Base-by-base conservation (phyloP, 768 basidiomycete genomes). In the Lactifluus piperatus region DNA sequence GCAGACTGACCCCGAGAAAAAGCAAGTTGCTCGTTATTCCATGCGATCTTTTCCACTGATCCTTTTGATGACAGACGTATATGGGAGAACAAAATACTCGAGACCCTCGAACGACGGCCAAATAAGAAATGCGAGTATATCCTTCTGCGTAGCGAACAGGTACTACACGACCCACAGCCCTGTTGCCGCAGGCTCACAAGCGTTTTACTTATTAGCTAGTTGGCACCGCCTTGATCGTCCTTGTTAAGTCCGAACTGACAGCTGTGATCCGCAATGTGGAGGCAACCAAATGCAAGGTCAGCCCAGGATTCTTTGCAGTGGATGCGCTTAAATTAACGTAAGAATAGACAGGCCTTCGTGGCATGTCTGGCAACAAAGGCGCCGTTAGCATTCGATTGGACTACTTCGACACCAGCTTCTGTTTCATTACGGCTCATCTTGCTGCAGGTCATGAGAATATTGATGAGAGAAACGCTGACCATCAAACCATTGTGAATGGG, bases 311-410 rank as follows among this genome's bases (percentile, higher is more conserved):
- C 43, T 26, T 9, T 11, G 10, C 5, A 18, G 9, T 20, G n/a
- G 24, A 14, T 1, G 13, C 27, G 13, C 34, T n/a, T 20, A 6
- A 18, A 34, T 27, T 63, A 27, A 65, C 5, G 36, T 5, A 27
- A 51, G 41, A 13, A 14, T 52, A 91, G 89, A 91, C 90, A n/a
- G 89, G 88, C 41, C 75, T 91, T 43, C 80, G 87, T 34, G 97
- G 97, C 13, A 93, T 98, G 83, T 93, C 93, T 0, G 97, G 94
- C 29, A 95, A 95, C 75, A 95, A 99, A 74, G 97, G 97, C 20
- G 97, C 93, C 1, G 90, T 95, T 13, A 94, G 87, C 6, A 91
- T 99, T 63, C 86, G 97, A 13, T 75, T 99, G 51, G 90, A 98
- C 29, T 91, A 91, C 66, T 79, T 89, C 64, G 93, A 94, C 68